Evolutionary conservation across 164 flowering plant species (phyloP).

Genomic region (Annona squamosa): DNA sequence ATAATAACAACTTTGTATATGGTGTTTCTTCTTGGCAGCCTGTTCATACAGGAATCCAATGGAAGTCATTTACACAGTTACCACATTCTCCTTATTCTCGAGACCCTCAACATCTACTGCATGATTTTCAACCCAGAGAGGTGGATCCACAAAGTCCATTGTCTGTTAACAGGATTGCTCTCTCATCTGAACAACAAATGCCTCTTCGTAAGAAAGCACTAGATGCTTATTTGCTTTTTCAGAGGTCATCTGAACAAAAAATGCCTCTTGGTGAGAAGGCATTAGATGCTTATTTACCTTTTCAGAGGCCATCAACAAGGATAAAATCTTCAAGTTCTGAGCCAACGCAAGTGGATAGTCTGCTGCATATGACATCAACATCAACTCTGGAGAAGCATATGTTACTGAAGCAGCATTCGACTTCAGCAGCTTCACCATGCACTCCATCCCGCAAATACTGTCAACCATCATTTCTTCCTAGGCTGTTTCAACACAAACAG

Average conservation of each 20-base stretch:
- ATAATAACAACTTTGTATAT: conserved; percentile 7
- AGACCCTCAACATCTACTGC: conserved; percentile 33
- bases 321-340: conserved; percentile 25
- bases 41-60: conserved; percentile 15
- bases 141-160: neutral
- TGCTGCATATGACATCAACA: conserved; percentile 16
- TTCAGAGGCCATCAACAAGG: conserved; percentile 22
- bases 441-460: conserved; percentile 30
- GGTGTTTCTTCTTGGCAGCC: conserved; percentile 33
- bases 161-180: no score
- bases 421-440: conserved; percentile 24
- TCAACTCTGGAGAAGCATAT: conserved; percentile 14
- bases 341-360: conserved; percentile 20
- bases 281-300: conserved; percentile 21
- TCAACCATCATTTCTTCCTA: conserved; percentile 17
- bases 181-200: neutral
- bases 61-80: conserved; percentile 23
- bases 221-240: conserved; percentile 18
- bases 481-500: conserved; percentile 24
- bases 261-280: neutral
- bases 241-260: neutral
- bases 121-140: conserved; percentile 10
- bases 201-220: conserved; percentile 1
- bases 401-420: conserved; percentile 11
- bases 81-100: conserved; percentile 28